Evolutionary conservation across 1,284 basidiomycete genomes (phyloP).

Genomic region (Ustilago shanxiensis): DNA sequence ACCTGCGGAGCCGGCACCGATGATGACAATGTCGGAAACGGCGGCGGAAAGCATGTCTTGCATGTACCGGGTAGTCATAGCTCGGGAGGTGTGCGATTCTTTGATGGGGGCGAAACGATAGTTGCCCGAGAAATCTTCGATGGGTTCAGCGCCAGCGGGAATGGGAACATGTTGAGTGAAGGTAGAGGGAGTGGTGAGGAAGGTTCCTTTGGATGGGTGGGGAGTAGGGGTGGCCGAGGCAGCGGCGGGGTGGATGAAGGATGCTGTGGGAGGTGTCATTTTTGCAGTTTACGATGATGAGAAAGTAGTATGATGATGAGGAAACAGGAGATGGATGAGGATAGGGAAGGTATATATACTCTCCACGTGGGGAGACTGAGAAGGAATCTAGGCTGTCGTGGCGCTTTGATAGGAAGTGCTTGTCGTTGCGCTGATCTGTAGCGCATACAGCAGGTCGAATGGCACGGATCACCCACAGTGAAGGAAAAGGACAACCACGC

Average conservation of each 20-base stretch:
- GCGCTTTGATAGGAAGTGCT: too few species aligned
- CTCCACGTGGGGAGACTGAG: neutral
- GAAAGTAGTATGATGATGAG: neutral
- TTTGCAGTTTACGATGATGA: neutral
- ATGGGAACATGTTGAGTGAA: conserved; percentile 59
- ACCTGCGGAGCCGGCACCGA: conserved; percentile 84
- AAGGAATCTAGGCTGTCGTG: too few species aligned
- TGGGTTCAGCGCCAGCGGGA: conserved; percentile 59
- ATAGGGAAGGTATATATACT: neutral
- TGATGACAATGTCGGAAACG: conserved; percentile 82
- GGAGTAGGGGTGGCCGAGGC: conserved; percentile 2
- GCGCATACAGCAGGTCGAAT: neutral
- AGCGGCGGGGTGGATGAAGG: conserved; percentile 32
- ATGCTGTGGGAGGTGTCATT: conserved; percentile 61
- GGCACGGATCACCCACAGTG: conserved; percentile 1
- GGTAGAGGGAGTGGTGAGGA: conserved; percentile 5
- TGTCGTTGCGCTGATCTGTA: neutral
- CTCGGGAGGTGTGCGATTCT: conserved; percentile 64
- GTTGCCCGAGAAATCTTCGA: conserved; percentile 64
- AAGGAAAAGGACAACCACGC: too few species aligned
- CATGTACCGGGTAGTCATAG: conserved; percentile 66
- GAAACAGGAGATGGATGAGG: neutral
- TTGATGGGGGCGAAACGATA: conserved; percentile 67
- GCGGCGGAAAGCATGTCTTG: conserved; percentile 70
- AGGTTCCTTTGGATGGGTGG: conserved; percentile 40